Base-by-base conservation (phyloP, 2,329 filamentous ascomycete species). In the Chlorencoelia australis region DNA sequence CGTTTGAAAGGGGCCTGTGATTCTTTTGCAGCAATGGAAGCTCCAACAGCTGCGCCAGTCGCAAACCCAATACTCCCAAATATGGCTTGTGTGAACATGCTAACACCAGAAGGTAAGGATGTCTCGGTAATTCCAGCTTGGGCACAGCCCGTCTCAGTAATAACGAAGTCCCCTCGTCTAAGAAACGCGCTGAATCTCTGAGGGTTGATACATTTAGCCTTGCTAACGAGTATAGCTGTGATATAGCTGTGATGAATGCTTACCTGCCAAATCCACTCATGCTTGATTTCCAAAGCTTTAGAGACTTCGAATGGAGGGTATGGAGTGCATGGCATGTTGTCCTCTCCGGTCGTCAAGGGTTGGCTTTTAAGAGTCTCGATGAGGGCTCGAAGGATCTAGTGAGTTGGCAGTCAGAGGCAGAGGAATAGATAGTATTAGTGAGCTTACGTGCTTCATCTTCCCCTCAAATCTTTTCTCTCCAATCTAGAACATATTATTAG, bases 41-140 rank as follows among this genome's bases (percentile, higher is more conserved):
- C 67, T 4, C 73, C 73, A 19, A 70, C 63, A 2, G 69, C 65
- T 1, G 69, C 73, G 2, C 69, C 68, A 1, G 76, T 63, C 58
- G 73, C 75, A 54, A 72, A 75, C 0, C 71, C 71, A 37, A 75
- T 75, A 1, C 68, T 75, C 2, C 73, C 60, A 67, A 71, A 77
- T n/a, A 71, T 72, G 1, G 67, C 64, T 3, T 63, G 65, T 8
- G 60, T 63, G 43, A 76, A 66, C 42, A 44, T 35, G 11, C 37
- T 14, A 2, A 34, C 29, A 16, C 33, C 22, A 22, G 39, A 15
- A 13, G 19, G 27, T 13, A 69, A 54, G 7, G 59, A 60, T 3
- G 63, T 58, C 22, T 68, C 59, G 1, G 59, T 53, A 17, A 64
- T 62, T 5, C 75, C 75, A 40, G 68, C 69, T 3, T 63, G 60